Evolutionary conservation across 2,329 filamentous ascomycete species (phyloP).

Genomic region (Colletotrichum tamarilloi): DNA sequence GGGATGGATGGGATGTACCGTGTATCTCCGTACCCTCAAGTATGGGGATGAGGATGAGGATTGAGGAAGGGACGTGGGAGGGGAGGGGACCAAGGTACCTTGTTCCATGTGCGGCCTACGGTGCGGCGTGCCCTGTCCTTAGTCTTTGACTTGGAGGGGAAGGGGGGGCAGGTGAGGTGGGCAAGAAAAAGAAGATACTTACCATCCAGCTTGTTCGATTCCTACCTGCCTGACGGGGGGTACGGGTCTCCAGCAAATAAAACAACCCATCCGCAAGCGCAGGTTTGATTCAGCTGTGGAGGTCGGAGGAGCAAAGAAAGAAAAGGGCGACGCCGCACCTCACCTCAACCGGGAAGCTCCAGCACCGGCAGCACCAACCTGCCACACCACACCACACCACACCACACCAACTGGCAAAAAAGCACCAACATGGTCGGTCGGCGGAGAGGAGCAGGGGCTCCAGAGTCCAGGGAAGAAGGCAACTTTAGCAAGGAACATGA

Average conservation of each 20-base stretch:
- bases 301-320: not conserved
- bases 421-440: not conserved
- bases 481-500: not conserved
- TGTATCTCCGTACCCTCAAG: not conserved
- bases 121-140: not conserved
- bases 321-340: not conserved
- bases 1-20: not conserved
- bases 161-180: not conserved
- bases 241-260: constrained; percentile 3
- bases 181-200: not conserved
- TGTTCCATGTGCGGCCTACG: constrained; percentile 4
- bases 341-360: not conserved
- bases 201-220: not conserved
- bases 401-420: not conserved
- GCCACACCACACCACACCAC: not conserved
- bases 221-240: not conserved
- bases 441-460: not conserved
- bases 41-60: not conserved
- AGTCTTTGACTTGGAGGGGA: not conserved
- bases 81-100: constrained; percentile 8
- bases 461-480: no score
- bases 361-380: not conserved
- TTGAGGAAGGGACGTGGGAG: not conserved
- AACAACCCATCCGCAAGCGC: not conserved
- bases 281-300: not conserved